Evolutionary conservation across 73 alveolate species (phyloP).

Genomic region (Effrenium voratum): DNA sequence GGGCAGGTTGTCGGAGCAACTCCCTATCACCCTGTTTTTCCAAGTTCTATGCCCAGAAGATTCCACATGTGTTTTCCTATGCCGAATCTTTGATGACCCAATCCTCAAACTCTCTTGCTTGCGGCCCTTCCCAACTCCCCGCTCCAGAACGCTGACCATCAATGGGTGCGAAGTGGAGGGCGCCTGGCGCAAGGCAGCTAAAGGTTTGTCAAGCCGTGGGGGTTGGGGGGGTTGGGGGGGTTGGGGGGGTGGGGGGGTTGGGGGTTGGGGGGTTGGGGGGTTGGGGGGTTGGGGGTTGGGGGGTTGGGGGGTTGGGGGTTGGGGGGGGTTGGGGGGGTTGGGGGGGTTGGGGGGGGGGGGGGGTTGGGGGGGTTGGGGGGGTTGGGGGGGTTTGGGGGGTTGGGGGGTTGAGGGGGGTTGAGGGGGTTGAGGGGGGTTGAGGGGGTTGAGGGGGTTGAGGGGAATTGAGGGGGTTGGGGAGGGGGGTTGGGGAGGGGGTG

Average conservation of each 20-base stretch:
- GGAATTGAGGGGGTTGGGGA: no score
- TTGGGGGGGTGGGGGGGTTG: no score
- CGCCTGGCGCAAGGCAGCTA: not conserved
- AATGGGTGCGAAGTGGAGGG: constrained; percentile 38
- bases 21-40: not conserved
- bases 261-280: no score
- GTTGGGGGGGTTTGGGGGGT: not conserved
- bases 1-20: not conserved
- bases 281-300: no score
- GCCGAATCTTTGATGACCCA: not conserved
- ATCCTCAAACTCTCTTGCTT: not conserved
- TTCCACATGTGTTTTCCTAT: not conserved
- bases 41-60: no score
- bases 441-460: not conserved
- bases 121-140: no score
- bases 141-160: constrained; percentile 65
- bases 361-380: not conserved
- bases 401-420: not conserved
- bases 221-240: not conserved
- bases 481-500: no score
- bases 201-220: not conserved
- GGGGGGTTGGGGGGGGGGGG: not conserved
- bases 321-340: not conserved
- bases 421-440: not conserved
- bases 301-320: not conserved